These are phyloP conservation scores for Haplographium delicatum DNA, from an alignment of 495 filamentous ascomycete genomes.

Conservation along the genomic window DNA sequence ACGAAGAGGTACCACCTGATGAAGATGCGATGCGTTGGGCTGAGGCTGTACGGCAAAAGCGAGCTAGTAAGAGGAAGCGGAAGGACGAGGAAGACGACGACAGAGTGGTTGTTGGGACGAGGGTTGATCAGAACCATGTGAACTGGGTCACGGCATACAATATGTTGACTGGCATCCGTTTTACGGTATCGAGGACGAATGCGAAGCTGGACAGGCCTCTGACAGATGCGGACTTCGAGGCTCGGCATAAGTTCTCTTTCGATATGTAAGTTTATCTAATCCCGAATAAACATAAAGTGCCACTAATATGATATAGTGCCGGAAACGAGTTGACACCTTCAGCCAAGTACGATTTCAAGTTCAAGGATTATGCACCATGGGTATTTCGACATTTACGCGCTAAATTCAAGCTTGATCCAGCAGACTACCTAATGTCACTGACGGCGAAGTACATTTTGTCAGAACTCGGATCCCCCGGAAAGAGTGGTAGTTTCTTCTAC, in stretches of 20 bases:
- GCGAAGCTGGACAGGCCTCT: slow-evolving; percentile 90
- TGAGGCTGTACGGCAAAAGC: slow-evolving; percentile 83
- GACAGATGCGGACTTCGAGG: slow-evolving; percentile 84
- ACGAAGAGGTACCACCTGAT: slow-evolving; percentile 80
- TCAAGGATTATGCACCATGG: slow-evolving; percentile 99
- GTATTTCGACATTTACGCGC: slow-evolving; percentile 91
- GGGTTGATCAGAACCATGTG: slow-evolving; percentile 94
- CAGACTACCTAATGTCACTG: slow-evolving; percentile 96
- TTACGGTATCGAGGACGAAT: slow-evolving; percentile 92
- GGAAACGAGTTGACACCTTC: slow-evolving; percentile 96
- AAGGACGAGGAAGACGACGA: slow-evolving; percentile 93
- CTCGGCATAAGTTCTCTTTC: slow-evolving; percentile 96
- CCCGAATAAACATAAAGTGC: slow-evolving; percentile 37
- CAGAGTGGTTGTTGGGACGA: slow-evolving; percentile 90
- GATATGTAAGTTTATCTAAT: slow-evolving; percentile 57
- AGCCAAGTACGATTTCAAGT: slow-evolving; percentile 99
- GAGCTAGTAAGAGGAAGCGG: slow-evolving; percentile 72
- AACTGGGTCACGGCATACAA: slow-evolving; percentile 99
- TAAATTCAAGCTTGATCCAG: slow-evolving; percentile 87
- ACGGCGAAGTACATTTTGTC: slow-evolving; percentile 99
- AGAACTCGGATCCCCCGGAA: slow-evolving; percentile 93
- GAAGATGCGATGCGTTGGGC: slow-evolving; percentile 90
- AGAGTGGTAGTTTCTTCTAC: slow-evolving; percentile 99
- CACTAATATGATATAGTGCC: slow-evolving; percentile 41
- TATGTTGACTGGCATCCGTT: slow-evolving; percentile 98